Conservation (phyloP, 2,329 filamentous ascomycete genomes). For the Aspergillus tubingensis region DNA sequence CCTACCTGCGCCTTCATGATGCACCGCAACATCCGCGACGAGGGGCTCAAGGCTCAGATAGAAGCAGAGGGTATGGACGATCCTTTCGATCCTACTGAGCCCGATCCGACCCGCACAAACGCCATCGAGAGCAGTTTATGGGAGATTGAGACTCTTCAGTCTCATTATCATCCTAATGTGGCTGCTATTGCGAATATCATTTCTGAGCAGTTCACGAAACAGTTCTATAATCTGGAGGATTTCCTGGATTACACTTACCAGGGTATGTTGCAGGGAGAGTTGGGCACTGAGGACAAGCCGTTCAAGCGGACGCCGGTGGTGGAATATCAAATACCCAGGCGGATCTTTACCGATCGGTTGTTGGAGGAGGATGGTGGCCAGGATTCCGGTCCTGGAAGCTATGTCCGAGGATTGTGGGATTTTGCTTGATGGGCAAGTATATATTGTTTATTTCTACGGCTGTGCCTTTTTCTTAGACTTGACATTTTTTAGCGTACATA, state of each 20-base stretch:
- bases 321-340: conserved; percentile 91
- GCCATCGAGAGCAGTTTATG: conserved; percentile 93
- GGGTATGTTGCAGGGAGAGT: conserved; percentile 75
- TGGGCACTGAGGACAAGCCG: conserved; percentile 65
- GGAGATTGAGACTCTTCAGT: conserved; percentile 89
- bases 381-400: conserved; percentile 39
- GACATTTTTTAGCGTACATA: conserved; percentile 20
- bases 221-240: conserved; percentile 91
- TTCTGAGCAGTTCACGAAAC: conserved; percentile 95
- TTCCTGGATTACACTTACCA: conserved; percentile 92
- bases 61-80: conserved; percentile 68
- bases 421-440: conserved; percentile 27
- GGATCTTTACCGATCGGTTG: conserved; percentile 61
- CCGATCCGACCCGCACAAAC: conserved; percentile 78
- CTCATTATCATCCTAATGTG: conserved; percentile 95
- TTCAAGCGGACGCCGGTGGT: conserved; percentile 85
- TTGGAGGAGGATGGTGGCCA: conserved; percentile 43
- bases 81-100: conserved; percentile 73
- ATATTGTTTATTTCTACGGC: not conserved
- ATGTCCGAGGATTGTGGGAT: conserved; percentile 43
- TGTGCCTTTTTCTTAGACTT: conserved; percentile 6
- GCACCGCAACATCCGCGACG: conserved; percentile 69
- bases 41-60: conserved; percentile 59
- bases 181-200: conserved; percentile 92
- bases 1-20: conserved; percentile 95